These are phyloP conservation scores for Raddia distichophylla DNA, from an alignment of 176 grass and related monocot species.

Conservation along the genomic window DNA sequence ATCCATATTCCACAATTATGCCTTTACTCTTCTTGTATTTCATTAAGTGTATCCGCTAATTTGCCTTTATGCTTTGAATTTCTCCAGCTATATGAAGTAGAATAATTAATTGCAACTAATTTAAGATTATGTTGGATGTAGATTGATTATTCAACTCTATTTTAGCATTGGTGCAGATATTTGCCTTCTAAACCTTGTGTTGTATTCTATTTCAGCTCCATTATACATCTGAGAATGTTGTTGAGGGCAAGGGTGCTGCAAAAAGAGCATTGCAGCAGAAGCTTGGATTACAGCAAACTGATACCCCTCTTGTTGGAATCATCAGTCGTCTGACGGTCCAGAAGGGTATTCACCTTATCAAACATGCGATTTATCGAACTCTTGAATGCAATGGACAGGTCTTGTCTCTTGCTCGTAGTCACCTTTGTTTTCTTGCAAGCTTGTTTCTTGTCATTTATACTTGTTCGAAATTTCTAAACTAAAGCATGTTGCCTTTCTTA, in stretches of 20 bases:
- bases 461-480: constrained; percentile 12
- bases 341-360: constrained; percentile 99
- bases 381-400: constrained; percentile 91
- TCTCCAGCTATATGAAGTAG: background rate
- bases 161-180: background rate
- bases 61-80: background rate
- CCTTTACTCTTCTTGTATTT: constrained; percentile 20
- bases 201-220: constrained; percentile 54
- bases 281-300: constrained; percentile 69
- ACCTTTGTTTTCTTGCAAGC: background rate
- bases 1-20: constrained; percentile 11
- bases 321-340: constrained; percentile 87
- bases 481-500: constrained; percentile 12
- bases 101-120: constrained; percentile 14
- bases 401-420: constrained; percentile 7
- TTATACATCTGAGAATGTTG: constrained; percentile 86
- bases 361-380: constrained; percentile 70
- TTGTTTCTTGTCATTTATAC: constrained; percentile 24
- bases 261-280: constrained; percentile 86
- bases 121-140: background rate
- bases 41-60: background rate
- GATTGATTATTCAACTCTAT: background rate
- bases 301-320: constrained; percentile 81
- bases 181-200: constrained; percentile 27
- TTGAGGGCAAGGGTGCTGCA: constrained; percentile 86